A percentile compares a stretch with the other conserved stretches of the same genome.
Conservation (phyloP, 768 basidiomycete species). For the Xerocomellus intermedius region DNA sequence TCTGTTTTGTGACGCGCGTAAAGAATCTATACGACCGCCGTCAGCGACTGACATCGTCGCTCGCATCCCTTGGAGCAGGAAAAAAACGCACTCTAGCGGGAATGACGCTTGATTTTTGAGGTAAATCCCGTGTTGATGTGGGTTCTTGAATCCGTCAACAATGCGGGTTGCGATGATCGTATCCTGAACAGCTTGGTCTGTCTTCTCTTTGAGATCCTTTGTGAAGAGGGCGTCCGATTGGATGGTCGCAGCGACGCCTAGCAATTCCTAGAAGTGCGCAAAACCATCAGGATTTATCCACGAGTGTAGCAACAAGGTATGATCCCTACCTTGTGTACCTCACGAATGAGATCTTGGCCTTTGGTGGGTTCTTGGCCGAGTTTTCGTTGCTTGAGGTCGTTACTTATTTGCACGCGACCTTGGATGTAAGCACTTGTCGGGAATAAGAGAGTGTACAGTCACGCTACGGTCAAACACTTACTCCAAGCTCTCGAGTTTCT, state of each 20-base stretch:
- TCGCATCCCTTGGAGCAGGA: background rate
- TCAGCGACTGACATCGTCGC: background rate
- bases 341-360: slow-evolving; percentile 65
- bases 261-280: slow-evolving; percentile 52
- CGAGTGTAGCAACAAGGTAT: background rate
- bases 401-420: slow-evolving; percentile 76
- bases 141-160: slow-evolving; percentile 75
- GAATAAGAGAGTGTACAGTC: slow-evolving; percentile 4
- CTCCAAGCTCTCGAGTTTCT: slow-evolving; percentile 69
- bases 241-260: slow-evolving; percentile 58
- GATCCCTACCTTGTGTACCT: slow-evolving; percentile 58
- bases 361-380: slow-evolving; percentile 73
- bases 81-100: slow-evolving; percentile 65
- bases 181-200: slow-evolving; percentile 77
- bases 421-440: slow-evolving; percentile 61
- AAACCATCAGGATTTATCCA: background rate
- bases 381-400: slow-evolving; percentile 73
- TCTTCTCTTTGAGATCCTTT: slow-evolving; percentile 69
- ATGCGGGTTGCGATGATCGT: slow-evolving; percentile 75
- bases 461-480: slow-evolving; percentile 33
- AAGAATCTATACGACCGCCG: slow-evolving; percentile 53
- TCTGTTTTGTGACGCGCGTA: slow-evolving; percentile 65
- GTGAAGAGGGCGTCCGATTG: slow-evolving; percentile 66
- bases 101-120: slow-evolving; percentile 80
- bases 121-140: slow-evolving; percentile 66